Evolutionary conservation across 768 basidiomycete species (phyloP).

Genomic region (Hygrophorus pudorinus): DNA sequence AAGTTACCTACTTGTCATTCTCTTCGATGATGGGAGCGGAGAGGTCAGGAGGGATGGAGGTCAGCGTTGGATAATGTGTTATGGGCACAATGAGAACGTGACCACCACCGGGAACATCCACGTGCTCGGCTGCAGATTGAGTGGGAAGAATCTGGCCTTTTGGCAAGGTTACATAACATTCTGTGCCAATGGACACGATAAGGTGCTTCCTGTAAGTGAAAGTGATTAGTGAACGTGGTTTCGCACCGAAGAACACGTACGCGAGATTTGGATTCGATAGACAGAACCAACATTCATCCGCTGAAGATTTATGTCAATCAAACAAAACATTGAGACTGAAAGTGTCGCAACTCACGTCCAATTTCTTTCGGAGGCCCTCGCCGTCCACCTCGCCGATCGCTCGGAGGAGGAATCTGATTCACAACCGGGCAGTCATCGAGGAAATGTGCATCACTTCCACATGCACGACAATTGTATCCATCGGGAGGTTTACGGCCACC

Average conservation of each 20-base stretch:
- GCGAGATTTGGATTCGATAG: conserved; percentile 87
- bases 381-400: conserved; percentile 31
- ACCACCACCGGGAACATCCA: conserved; percentile 83
- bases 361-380: conserved; percentile 69
- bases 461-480: conserved; percentile 88
- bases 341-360: conserved; percentile 42
- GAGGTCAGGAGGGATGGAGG: conserved; percentile 72
- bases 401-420: conserved; percentile 35
- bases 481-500: conserved; percentile 74
- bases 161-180: conserved; percentile 93
- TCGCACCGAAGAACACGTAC: conserved; percentile 30
- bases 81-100: conserved; percentile 93
- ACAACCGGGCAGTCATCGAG: conserved; percentile 79
- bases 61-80: conserved; percentile 84
- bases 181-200: conserved; percentile 86
- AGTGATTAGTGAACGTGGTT: conserved; percentile 8
- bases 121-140: conserved; percentile 38
- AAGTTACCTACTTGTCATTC: conserved; percentile 51
- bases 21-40: conserved; percentile 69
- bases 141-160: conserved; percentile 93
- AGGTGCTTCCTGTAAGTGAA: conserved; percentile 68
- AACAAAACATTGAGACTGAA: background rate
- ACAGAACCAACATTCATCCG: conserved; percentile 98
- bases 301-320: conserved; percentile 28
- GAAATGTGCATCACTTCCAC: conserved; percentile 78